These are phyloP conservation scores for Scedosporium boydii DNA, from an alignment of 2,329 filamentous ascomycete species.

Conservation along the genomic window DNA sequence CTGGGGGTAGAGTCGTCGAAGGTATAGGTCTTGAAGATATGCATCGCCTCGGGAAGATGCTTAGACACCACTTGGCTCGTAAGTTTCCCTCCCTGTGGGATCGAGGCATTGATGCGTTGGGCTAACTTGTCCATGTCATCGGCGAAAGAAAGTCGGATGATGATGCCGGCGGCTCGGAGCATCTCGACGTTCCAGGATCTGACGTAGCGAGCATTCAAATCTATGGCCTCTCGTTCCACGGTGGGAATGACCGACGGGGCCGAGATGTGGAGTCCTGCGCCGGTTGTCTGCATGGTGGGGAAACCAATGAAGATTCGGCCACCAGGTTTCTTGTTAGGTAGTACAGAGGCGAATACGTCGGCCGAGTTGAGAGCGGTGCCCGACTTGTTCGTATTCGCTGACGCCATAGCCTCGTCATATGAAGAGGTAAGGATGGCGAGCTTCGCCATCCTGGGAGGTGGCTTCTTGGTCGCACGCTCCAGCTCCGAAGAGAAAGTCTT, in stretches of 20 bases:
- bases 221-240: slow-evolving; percentile 92
- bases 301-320: slow-evolving; percentile 96
- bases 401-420: slow-evolving; percentile 68
- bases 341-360: slow-evolving; percentile 82
- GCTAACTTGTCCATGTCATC: slow-evolving; percentile 77
- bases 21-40: slow-evolving; percentile 79
- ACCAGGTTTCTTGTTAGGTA: slow-evolving; percentile 71
- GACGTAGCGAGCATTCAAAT: slow-evolving; percentile 91
- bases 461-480: slow-evolving; percentile 93
- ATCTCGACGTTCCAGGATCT: slow-evolving; percentile 94
- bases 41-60: slow-evolving; percentile 69
- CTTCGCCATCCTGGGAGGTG: slow-evolving; percentile 78
- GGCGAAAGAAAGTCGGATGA: slow-evolving; percentile 77
- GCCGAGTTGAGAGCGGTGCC: slow-evolving; percentile 37
- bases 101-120: slow-evolving; percentile 42
- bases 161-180: slow-evolving; percentile 80
- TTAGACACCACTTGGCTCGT: slow-evolving; percentile 54
- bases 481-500: slow-evolving; percentile 71
- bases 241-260: slow-evolving; percentile 95
- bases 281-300: slow-evolving; percentile 93
- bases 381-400: slow-evolving; percentile 40
- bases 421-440: slow-evolving; percentile 86
- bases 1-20: slow-evolving; percentile 88
- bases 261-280: slow-evolving; percentile 85
- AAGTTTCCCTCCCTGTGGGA: slow-evolving; percentile 39